Base-by-base conservation (phyloP, 2,329 filamentous ascomycete species). In the Epichloe uncinata region DNA sequence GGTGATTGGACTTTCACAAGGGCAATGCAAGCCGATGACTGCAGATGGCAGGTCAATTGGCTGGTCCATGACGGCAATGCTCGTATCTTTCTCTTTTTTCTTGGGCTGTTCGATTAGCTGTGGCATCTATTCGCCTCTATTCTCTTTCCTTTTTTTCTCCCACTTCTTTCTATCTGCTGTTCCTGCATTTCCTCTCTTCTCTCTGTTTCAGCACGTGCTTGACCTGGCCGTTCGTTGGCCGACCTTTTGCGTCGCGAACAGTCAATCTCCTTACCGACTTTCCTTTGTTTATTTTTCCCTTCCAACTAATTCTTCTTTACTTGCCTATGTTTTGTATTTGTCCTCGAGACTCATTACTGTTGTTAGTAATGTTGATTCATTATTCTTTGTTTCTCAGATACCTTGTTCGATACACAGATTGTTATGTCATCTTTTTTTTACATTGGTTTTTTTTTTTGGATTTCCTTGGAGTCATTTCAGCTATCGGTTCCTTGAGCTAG, bases 381-480 rank as follows among this genome's bases (percentile, higher is more conserved):
- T 55, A 48, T 52, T 53, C 55, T 59, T 50, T 54, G 42, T 30
- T 59, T 66, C 62, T 68, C 71, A 73, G 72, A 77, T 77, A 77
- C 75, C 74, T 78, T 78, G 74, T 78, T 77, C 73, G 69, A 77
- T 74, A 74, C 73, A 74, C 65, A 66, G 61, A 67, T 53, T 55
- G 53, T 34, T 48, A 43, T 46, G 41, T 46, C 38, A 49, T 37
- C 20, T 49, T 50, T 36, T 36, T 35, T 42, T 46, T 48, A 12
- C 9, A 40, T 35, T 26, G 20, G n/a, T 40, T 20, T 20, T 34
- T 20, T 20, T 40, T 40, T 16, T 9, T 44, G 9, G 36, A 26
- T 36, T 44, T 51, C 26, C 20, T 42, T 20, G 30, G 20, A 5
- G 16, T 26, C 12, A 30, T 13, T 47, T 46, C 7, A 3, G 22